Evolutionary conservation across 2,329 filamentous ascomycete species (phyloP).

Genomic region (Pseudocercospora pini-densiflorae): DNA sequence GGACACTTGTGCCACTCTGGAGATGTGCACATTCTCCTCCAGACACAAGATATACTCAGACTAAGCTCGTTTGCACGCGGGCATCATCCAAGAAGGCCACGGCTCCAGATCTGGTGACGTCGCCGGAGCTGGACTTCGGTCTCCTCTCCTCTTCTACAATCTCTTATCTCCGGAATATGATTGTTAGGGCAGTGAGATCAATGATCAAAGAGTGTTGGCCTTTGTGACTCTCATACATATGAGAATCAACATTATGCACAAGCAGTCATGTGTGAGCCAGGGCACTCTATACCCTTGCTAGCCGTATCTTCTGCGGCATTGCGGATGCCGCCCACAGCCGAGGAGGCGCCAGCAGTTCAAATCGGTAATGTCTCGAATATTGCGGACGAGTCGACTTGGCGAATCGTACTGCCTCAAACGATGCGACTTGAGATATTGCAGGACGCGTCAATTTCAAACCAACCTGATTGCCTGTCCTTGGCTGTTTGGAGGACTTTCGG

Average conservation of each 20-base stretch:
- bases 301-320: not conserved
- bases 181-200: no score
- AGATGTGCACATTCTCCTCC: not conserved
- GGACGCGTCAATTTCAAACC: conserved; percentile 1
- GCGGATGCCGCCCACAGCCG: not conserved
- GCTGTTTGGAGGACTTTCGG: not conserved
- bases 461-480: not conserved
- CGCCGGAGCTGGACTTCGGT: not conserved
- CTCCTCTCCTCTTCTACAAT: not conserved
- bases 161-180: not conserved
- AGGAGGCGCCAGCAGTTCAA: not conserved
- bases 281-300: not conserved
- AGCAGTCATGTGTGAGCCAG: not conserved
- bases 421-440: not conserved
- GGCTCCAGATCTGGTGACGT: not conserved
- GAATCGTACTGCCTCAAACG: not conserved
- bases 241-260: not conserved
- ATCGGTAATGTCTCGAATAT: not conserved
- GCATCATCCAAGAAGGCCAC: not conserved
- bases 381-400: not conserved
- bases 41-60: not conserved
- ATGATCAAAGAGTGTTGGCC: no score
- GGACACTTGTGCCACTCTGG: not conserved
- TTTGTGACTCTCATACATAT: no score
- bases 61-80: not conserved